phyloP scores from a whole-genome alignment of 169 alveolate genomes.

The Amoebophrya sp. region DNA sequence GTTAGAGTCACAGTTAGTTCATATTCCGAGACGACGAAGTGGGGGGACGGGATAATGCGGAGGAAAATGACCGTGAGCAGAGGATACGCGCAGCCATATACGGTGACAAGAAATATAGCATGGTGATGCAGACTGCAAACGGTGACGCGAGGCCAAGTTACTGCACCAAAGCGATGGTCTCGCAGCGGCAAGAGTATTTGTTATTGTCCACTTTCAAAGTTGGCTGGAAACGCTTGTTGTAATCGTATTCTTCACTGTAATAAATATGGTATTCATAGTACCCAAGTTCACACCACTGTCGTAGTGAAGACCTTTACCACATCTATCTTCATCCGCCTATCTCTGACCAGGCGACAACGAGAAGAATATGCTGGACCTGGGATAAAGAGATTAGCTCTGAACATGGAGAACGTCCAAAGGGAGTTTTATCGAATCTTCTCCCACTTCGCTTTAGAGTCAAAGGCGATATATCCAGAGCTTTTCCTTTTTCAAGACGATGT shows the following conservation, averaged over 20 bases:
- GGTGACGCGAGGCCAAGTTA: background rate
- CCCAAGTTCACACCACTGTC: background rate
- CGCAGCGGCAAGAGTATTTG: background rate
- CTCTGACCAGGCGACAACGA: background rate
- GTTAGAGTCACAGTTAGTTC: too few species aligned
- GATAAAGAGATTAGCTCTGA: background rate
- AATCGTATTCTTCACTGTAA: too few species aligned
- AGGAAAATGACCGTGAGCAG: too few species aligned
- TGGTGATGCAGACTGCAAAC: background rate
- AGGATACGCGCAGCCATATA: too few species aligned
- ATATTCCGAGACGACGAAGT: too few species aligned
- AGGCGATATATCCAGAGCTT: background rate
- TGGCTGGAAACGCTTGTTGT: too few species aligned
- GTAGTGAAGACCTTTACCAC: background rate
- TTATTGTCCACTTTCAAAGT: too few species aligned
- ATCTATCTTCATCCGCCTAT: background rate
- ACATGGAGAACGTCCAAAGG: background rate
- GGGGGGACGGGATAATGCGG: too few species aligned
- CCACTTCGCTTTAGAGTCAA: background rate
- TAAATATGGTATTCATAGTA: too few species aligned
- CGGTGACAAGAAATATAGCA: background rate
- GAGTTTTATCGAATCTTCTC: conserved; percentile 1
- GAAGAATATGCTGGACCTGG: background rate
- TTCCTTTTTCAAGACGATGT: background rate
- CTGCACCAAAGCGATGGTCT: background rate